These are phyloP conservation scores for Linum lewisii DNA, from an alignment of 345 rosid genomes.

Conservation along the genomic window DNA sequence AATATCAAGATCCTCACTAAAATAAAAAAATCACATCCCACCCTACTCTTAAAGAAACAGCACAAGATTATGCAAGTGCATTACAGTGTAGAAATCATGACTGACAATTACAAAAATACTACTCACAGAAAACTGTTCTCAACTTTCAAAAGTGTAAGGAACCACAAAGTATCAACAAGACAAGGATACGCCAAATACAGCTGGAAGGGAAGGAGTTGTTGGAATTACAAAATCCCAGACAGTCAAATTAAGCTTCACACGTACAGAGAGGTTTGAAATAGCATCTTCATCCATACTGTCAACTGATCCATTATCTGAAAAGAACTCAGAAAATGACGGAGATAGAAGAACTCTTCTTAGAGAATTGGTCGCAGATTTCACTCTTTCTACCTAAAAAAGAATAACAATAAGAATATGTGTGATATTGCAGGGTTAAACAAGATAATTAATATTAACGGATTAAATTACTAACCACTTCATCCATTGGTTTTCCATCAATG, in stretches of 20 bases:
- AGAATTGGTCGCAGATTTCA: constrained; percentile 63
- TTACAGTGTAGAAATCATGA: not conserved
- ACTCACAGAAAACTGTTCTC: not conserved
- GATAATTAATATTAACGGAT: not conserved
- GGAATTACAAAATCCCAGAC: constrained; percentile 93
- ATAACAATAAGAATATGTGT: constrained; percentile 22
- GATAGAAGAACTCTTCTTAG: constrained; percentile 77
- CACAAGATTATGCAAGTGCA: not conserved
- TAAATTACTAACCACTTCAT: constrained; percentile 56
- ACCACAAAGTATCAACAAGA: not conserved
- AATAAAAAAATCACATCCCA: not conserved
- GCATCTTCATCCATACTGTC: constrained; percentile 98
- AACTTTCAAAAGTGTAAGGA: not conserved
- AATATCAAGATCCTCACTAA: not conserved
- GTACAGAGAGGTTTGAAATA: constrained; percentile 67
- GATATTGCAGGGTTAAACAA: constrained; percentile 8
- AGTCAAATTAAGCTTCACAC: constrained; percentile 69
- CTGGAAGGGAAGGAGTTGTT: constrained; percentile 86
- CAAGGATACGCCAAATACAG: constrained; percentile 90
- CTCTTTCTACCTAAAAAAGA: constrained; percentile 67
- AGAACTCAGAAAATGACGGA: constrained; percentile 78
- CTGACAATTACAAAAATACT: not conserved
- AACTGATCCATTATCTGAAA: constrained; percentile 58
- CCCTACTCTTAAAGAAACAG: not conserved
- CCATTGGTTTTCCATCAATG: constrained; percentile 51